These are phyloP conservation scores for Puccinia hordei DNA, from an alignment of 1,284 basidiomycete genomes.

Conservation along the genomic window DNA sequence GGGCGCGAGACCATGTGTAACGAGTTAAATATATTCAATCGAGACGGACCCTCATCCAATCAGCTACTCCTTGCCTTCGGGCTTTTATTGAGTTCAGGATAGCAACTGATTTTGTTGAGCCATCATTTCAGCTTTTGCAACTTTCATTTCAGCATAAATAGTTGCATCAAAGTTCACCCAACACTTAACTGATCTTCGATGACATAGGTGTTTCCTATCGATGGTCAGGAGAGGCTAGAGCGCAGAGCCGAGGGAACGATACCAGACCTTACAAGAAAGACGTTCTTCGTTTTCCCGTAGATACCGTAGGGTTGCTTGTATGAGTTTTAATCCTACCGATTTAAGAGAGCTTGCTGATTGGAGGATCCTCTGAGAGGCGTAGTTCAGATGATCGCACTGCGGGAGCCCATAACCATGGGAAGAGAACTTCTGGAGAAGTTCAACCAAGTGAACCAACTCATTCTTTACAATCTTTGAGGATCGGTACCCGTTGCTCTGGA, in stretches of 20 bases:
- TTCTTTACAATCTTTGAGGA: background rate
- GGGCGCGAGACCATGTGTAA: no score
- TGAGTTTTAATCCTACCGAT: background rate
- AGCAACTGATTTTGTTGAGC: background rate
- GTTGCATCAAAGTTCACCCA: no score
- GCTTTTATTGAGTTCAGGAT: background rate
- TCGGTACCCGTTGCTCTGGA: conserved; percentile 15
- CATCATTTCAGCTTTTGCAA: background rate
- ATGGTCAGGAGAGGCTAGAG: no score
- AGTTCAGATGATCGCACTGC: background rate
- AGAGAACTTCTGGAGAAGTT: conserved; percentile 11
- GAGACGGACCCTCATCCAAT: no score
- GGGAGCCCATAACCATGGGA: conserved; percentile 1
- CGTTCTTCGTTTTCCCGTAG: background rate
- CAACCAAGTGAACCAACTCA: conserved; percentile 14
- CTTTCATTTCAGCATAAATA: no score
- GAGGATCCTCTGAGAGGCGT: background rate
- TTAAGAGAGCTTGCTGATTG: background rate
- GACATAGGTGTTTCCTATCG: no score
- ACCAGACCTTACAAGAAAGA: background rate
- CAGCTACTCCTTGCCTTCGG: no score
- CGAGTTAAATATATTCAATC: no score
- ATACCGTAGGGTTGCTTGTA: background rate
- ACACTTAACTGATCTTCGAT: background rate
- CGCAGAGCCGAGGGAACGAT: background rate